These are phyloP conservation scores for Halenospora varia DNA, from an alignment of 495 filamentous ascomycete species.

Conservation along the genomic window DNA sequence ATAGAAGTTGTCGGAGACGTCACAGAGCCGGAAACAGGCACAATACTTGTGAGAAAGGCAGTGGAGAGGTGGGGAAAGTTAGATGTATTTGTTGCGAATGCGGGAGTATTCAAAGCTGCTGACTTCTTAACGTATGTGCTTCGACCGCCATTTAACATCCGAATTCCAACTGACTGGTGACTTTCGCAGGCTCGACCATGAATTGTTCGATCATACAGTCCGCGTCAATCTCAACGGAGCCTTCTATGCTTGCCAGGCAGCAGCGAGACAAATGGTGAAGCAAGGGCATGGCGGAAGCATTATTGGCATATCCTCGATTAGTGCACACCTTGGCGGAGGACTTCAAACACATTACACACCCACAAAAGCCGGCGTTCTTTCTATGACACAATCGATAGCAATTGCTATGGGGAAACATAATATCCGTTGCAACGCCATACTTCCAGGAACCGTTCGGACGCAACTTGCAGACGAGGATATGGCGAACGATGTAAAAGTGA, in stretches of 20 bases:
- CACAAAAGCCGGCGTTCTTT: slow-evolving; percentile 81
- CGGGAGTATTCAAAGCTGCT: too few species aligned
- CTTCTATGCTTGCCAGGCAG: slow-evolving; percentile 84
- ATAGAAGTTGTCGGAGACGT: too few species aligned
- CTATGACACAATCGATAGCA: slow-evolving; percentile 80
- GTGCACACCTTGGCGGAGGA: slow-evolving; percentile 77
- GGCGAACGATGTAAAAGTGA: slow-evolving; percentile 60
- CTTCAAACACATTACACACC: slow-evolving; percentile 86
- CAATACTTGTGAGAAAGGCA: too few species aligned
- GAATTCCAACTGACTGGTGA: too few species aligned
- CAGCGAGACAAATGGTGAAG: slow-evolving; percentile 70
- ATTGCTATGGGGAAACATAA: slow-evolving; percentile 73
- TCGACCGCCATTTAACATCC: too few species aligned
- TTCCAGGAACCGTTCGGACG: slow-evolving; percentile 83
- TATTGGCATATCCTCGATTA: slow-evolving; percentile 80
- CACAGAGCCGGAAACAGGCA: too few species aligned
- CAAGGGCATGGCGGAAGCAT: slow-evolving; percentile 71
- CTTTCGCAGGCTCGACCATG: slow-evolving; percentile 44
- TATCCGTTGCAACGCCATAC: slow-evolving; percentile 79
- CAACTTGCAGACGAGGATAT: slow-evolving; percentile 86
- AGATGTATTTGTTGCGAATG: too few species aligned
- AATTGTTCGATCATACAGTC: slow-evolving; percentile 62
- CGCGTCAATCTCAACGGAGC: slow-evolving; percentile 80
- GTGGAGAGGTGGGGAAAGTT: too few species aligned
- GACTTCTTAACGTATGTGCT: too few species aligned